A percentile compares a stretch with the other conserved stretches of the same genome.
phyloP scores from a whole-genome alignment of 2,329 filamentous ascomycete genomes.

The Botrytis hyacinthi region DNA sequence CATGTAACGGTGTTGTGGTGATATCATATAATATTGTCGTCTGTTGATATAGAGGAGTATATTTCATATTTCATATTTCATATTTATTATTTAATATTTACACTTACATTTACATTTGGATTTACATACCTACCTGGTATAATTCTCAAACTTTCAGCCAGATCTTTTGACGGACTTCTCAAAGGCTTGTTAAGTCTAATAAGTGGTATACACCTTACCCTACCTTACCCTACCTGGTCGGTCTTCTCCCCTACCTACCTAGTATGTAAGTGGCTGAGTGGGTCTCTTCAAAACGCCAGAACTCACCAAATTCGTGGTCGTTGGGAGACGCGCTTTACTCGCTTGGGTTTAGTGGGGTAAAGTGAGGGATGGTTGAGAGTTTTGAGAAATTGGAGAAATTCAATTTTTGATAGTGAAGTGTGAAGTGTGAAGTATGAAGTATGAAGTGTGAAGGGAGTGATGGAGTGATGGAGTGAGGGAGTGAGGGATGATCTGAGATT shows the following conservation, averaged over 20 bases:
- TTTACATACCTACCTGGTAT: rapidly evolving
- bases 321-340: constrained; percentile 15
- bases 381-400: neutral
- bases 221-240: neutral
- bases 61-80: too few relatives aligned
- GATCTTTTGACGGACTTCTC: neutral
- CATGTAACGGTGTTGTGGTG: rapidly evolving
- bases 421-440: neutral
- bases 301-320: constrained; percentile 12
- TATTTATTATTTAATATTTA: too few relatives aligned
- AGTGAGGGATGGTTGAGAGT: neutral
- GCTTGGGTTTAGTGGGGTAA: neutral
- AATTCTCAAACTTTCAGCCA: neutral
- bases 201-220: neutral
- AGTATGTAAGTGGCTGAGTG: neutral
- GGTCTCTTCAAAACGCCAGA: neutral
- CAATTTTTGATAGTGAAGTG: neutral
- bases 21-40: neutral
- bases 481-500: neutral
- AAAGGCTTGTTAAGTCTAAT: neutral
- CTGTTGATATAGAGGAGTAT: neutral
- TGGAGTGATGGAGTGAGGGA: too few relatives aligned
- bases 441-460: neutral
- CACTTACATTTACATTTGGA: too few relatives aligned
- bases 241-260: neutral